Base-by-base conservation (phyloP, 805 yeast species). In the Candida railenensis region DNA sequence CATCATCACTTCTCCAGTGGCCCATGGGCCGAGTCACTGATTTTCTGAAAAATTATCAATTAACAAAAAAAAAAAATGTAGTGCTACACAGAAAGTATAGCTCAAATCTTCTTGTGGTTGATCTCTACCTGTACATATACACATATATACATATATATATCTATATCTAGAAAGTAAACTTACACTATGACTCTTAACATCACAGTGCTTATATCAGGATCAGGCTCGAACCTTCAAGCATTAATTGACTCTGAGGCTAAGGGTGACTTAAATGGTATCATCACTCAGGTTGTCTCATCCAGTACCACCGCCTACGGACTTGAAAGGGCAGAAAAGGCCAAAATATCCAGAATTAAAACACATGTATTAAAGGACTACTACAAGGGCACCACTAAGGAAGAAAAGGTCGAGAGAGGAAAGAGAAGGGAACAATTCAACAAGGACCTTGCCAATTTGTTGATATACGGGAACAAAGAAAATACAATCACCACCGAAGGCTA, bases 181-280 rank as follows among this genome's bases (percentile, higher is more conserved):
- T 20, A 3, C 43, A 19, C 4, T 34, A 34, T 34, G 39, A 19
- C 48, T 34, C 48, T 45, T 37, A 55, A 50, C 42, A 80, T 87
- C 47, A 72, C 87, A 9, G 97, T 94, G 0, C 78, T 94, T 34
- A 94, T 94, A 19, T 91, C 98, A 0, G 99, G 99, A 0, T 85
- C 86, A 22, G 99, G 99, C 1, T 83, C 97, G n/a, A 94, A 94
- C 60, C 72, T 94, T 34, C 99, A 94, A 64, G 98, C 99, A 0
- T 72, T 94, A 34, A 89, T 94, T 30, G 96, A 94, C 63, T 87
- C 92, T 12, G 59, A 65, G 58, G 14, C 73, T 69, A 21, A 54
- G 46, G 47, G 68, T 73, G 38, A 73, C 58, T 46, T 71, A 32
- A 71, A 76, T 9, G 85, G 81, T 1, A 69, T 72, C 28, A 87